phyloP scores from a whole-genome alignment of 352 stramenopile species.

The Detonula confervacea region DNA sequence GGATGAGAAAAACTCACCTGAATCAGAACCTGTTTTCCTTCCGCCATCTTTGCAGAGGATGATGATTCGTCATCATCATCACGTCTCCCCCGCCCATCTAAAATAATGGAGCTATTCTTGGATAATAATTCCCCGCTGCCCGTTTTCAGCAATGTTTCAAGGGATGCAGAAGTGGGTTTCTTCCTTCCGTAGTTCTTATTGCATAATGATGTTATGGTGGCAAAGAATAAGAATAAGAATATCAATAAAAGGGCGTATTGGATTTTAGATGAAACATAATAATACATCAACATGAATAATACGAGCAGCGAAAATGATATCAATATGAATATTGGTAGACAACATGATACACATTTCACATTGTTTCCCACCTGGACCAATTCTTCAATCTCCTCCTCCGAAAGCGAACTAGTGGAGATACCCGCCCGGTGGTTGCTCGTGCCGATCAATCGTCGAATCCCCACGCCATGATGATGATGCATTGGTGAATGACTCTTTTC shows the following conservation, averaged over 20 bases:
- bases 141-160: slow-evolving; percentile 70
- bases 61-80: too few relatives aligned
- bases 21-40: slow-evolving; percentile 61
- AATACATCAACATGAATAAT: too few relatives aligned
- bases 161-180: slow-evolving; percentile 55
- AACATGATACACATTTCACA: background rate
- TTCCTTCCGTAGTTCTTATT: slow-evolving; percentile 45
- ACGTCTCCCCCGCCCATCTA: slow-evolving; percentile 14
- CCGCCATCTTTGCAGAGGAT: slow-evolving; percentile 32
- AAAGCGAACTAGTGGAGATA: too few relatives aligned
- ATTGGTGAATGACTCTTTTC: too few relatives aligned
- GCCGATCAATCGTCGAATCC: too few relatives aligned
- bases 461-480: background rate
- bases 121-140: slow-evolving; percentile 61
- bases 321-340: background rate
- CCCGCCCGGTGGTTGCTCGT: background rate
- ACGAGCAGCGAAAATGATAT: background rate
- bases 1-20: slow-evolving; percentile 72
- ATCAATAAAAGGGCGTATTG: too few relatives aligned
- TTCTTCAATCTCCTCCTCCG: slow-evolving; percentile 6
- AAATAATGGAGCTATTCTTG: slow-evolving; percentile 38
- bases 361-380: background rate
- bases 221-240: background rate
- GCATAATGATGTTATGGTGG: background rate
- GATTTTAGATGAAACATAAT: too few relatives aligned